phyloP scores from a whole-genome alignment of 768 basidiomycete genomes.

The Phylloporus rhodoxanthus region DNA sequence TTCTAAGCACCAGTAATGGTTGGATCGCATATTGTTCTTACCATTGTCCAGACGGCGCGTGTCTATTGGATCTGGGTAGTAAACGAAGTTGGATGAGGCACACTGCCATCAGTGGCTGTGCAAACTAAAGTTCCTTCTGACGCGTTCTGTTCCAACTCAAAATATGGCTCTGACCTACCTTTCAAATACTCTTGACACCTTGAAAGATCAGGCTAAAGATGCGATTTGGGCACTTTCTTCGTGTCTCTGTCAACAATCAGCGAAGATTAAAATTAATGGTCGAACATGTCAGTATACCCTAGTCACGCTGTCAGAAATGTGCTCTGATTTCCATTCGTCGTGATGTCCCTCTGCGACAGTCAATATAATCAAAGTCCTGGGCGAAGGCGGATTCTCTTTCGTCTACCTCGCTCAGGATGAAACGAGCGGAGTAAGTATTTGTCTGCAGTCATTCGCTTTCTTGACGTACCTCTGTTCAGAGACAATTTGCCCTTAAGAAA shows the following conservation, averaged over 20 bases:
- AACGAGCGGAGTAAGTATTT: conserved; percentile 62
- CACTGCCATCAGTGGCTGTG: conserved; percentile 1
- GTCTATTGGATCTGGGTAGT: too few relatives aligned
- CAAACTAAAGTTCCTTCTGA: background rate
- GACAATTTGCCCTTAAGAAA: conserved; percentile 95
- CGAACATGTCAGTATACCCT: conserved; percentile 71
- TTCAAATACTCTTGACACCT: conserved; percentile 43
- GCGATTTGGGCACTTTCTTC: conserved; percentile 77
- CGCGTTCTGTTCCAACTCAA: background rate
- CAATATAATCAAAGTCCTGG: conserved; percentile 86
- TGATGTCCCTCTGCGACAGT: conserved; percentile 38
- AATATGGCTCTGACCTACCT: conserved; percentile 31
- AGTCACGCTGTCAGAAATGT: conserved; percentile 1
- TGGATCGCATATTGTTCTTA: too few relatives aligned
- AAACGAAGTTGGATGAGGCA: too few relatives aligned
- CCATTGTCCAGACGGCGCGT: too few relatives aligned
- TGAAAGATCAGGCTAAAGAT: conserved; percentile 76
- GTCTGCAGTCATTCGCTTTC: background rate
- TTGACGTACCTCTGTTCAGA: conserved; percentile 34
- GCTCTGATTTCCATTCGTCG: conserved; percentile 1
- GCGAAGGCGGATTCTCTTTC: conserved; percentile 94
- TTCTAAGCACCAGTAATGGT: too few relatives aligned
- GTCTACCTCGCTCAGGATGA: conserved; percentile 87
- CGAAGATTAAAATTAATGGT: conserved; percentile 92
- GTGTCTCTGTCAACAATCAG: conserved; percentile 73